A percentile compares a stretch with the other conserved stretches of the same genome.
These are phyloP conservation scores for Maudiozyma pseudohumilis DNA, from an alignment of 805 yeast genomes.

Conservation along the genomic window DNA sequence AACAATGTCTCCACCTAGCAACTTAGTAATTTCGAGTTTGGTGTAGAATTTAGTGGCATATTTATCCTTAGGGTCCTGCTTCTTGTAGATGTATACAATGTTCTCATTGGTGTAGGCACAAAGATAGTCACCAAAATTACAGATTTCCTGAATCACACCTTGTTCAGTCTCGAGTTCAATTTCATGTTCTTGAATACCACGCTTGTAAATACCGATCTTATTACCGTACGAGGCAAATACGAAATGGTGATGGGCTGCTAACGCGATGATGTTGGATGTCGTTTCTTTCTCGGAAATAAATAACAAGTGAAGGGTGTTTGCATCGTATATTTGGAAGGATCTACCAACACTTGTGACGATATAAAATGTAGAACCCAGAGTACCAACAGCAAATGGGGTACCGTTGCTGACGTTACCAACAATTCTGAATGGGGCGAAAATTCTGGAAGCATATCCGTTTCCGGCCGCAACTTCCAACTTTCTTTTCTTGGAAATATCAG, in stretches of 20 bases:
- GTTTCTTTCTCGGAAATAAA: slow-evolving; percentile 82
- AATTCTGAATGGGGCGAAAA: slow-evolving; percentile 81
- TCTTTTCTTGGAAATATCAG: slow-evolving; percentile 13
- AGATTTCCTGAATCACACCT: slow-evolving; percentile 38
- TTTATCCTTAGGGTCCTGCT: slow-evolving; percentile 30
- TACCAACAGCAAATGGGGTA: slow-evolving; percentile 78
- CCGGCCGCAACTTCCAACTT: slow-evolving; percentile 5
- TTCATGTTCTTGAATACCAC: slow-evolving; percentile 54
- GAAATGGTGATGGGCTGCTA: slow-evolving; percentile 74
- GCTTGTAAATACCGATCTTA: slow-evolving; percentile 64
- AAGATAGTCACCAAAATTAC: slow-evolving; percentile 70
- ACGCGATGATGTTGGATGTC: slow-evolving; percentile 52
- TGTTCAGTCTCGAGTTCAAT: slow-evolving; percentile 29
- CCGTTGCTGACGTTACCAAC: slow-evolving; percentile 86
- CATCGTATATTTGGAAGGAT: slow-evolving; percentile 89
- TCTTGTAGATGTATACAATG: slow-evolving; percentile 45
- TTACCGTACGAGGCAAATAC: slow-evolving; percentile 70
- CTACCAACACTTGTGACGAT: slow-evolving; percentile 84
- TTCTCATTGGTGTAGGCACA: slow-evolving; percentile 44
- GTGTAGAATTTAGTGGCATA: slow-evolving; percentile 58
- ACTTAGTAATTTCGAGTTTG: slow-evolving; percentile 43
- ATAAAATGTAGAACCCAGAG: slow-evolving; percentile 79
- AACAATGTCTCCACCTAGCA: slow-evolving; percentile 58
- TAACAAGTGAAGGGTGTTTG: slow-evolving; percentile 68
- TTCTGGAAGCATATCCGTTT: slow-evolving; percentile 34